Evolutionary conservation across 1,284 basidiomycete genomes (phyloP).

Genomic region (Takashimella koratensis): DNA sequence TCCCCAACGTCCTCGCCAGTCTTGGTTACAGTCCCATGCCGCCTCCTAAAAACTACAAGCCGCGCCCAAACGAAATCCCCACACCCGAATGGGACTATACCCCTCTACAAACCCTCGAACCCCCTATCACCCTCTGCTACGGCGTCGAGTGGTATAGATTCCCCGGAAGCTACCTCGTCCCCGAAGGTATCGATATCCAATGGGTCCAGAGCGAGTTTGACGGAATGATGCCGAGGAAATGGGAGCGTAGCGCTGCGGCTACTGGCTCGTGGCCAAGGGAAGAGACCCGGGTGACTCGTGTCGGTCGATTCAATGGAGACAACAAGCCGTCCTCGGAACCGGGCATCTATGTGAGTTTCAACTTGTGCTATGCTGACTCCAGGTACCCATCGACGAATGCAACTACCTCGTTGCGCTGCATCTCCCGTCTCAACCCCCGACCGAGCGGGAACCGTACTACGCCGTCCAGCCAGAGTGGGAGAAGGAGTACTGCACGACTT

Average conservation of each 20-base stretch:
- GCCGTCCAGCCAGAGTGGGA: constrained; percentile 59
- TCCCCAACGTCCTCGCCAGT: constrained; percentile 73
- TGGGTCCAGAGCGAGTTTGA: constrained; percentile 88
- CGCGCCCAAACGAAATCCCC: constrained; percentile 52
- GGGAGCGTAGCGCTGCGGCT: constrained; percentile 24
- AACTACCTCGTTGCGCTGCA: constrained; percentile 84
- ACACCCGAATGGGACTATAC: constrained; percentile 64
- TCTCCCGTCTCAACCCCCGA: constrained; percentile 64
- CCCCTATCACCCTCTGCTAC: constrained; percentile 68
- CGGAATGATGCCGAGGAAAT: constrained; percentile 73
- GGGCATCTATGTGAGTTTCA: constrained; percentile 69
- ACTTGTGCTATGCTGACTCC: constrained; percentile 2
- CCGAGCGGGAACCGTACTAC: constrained; percentile 72
- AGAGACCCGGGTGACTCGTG: constrained; percentile 61
- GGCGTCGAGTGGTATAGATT: constrained; percentile 97
- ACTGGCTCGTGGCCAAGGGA: constrained; percentile 58
- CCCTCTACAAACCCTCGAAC: constrained; percentile 63
- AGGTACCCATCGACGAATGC: constrained; percentile 71
- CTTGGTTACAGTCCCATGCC: constrained; percentile 59
- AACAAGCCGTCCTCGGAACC: constrained; percentile 66
- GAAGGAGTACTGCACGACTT: constrained; percentile 66
- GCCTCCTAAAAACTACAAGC: constrained; percentile 26
- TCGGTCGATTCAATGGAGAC: constrained; percentile 75
- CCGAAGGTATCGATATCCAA: constrained; percentile 72
- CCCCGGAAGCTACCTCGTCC: constrained; percentile 84